Conservation (phyloP, 1,284 basidiomycete genomes). For the Tausonia pullulans region DNA sequence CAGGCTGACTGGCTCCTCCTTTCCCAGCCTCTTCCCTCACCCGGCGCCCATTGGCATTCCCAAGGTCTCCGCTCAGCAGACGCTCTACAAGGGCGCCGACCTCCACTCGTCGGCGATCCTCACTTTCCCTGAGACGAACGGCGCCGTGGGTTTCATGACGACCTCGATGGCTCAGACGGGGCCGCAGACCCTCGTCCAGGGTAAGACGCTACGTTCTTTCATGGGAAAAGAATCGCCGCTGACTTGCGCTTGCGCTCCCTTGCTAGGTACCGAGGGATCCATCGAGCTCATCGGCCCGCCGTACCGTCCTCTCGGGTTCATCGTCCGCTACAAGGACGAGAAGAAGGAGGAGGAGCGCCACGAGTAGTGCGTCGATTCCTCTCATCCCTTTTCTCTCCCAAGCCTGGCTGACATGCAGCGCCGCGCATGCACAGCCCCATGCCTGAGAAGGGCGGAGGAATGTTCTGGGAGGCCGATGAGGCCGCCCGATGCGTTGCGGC, state of each 20-base stretch:
- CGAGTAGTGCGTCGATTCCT: no score
- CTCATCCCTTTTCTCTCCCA: no score
- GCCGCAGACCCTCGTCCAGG: neutral
- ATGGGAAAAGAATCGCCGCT: no score
- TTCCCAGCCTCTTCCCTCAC: constrained; percentile 9
- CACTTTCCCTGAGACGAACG: neutral
- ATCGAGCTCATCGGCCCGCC: constrained; percentile 3
- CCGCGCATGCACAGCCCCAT: neutral
- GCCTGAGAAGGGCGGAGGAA: constrained; percentile 3
- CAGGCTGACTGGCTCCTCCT: neutral
- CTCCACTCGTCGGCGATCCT: constrained; percentile 1
- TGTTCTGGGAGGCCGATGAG: constrained; percentile 16
- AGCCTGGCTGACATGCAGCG: neutral
- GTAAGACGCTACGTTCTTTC: no score
- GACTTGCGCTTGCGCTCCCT: no score
- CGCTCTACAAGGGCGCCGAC: neutral
- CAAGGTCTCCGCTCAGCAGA: constrained; percentile 2
- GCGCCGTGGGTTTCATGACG: neutral
- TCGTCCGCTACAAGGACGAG: neutral
- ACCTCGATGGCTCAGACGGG: neutral
- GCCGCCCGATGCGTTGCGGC: neutral
- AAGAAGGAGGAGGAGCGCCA: neutral
- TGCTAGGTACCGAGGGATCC: constrained; percentile 5
- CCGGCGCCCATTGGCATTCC: neutral
- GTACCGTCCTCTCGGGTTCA: neutral